These are phyloP conservation scores for Volvariella surrecta DNA, from an alignment of 1,284 basidiomycete species.

Conservation along the genomic window DNA sequence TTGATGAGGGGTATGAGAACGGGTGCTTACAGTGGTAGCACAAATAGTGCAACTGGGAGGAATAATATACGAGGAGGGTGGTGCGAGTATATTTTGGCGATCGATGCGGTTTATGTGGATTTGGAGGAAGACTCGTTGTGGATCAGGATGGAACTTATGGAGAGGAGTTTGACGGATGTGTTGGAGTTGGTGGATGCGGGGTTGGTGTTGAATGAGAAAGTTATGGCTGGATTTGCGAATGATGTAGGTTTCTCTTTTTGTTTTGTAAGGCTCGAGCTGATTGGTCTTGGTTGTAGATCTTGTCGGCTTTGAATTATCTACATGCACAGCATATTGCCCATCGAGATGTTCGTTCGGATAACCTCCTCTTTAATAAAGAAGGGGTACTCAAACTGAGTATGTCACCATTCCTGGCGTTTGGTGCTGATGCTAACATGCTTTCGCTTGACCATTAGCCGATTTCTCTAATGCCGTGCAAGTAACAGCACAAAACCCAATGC, in stretches of 20 bases:
- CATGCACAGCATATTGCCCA: slow-evolving; percentile 60
- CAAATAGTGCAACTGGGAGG: too few relatives aligned
- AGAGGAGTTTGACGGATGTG: slow-evolving; percentile 72
- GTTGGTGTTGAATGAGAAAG: slow-evolving; percentile 51
- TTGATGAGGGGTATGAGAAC: slow-evolving; percentile 32
- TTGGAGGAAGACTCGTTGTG: slow-evolving; percentile 59
- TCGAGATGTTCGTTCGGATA: slow-evolving; percentile 74
- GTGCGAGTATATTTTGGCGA: slow-evolving; percentile 52
- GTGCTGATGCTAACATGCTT: slow-evolving; percentile 4
- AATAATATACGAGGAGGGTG: slow-evolving; percentile 24
- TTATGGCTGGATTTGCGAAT: slow-evolving; percentile 59
- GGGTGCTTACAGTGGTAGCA: too few relatives aligned
- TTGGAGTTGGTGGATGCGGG: slow-evolving; percentile 53
- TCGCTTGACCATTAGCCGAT: slow-evolving; percentile 64
- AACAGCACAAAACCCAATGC: slow-evolving; percentile 34
- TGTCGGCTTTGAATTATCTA: slow-evolving; percentile 56
- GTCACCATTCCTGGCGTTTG: slow-evolving; percentile 13
- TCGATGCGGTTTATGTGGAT: slow-evolving; percentile 65
- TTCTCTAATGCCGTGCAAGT: slow-evolving; percentile 67
- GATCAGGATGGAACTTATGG: slow-evolving; percentile 83
- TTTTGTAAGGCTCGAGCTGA: slow-evolving; percentile 5
- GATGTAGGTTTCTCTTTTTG: slow-evolving; percentile 45
- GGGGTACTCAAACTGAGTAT: slow-evolving; percentile 69
- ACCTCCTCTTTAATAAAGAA: slow-evolving; percentile 55
- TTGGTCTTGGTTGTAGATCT: slow-evolving; percentile 33